A percentile compares a stretch with the other conserved stretches of the same genome.
Conservation (phyloP, 2,329 filamentous ascomycete species). For the Epichloe amarillans region DNA sequence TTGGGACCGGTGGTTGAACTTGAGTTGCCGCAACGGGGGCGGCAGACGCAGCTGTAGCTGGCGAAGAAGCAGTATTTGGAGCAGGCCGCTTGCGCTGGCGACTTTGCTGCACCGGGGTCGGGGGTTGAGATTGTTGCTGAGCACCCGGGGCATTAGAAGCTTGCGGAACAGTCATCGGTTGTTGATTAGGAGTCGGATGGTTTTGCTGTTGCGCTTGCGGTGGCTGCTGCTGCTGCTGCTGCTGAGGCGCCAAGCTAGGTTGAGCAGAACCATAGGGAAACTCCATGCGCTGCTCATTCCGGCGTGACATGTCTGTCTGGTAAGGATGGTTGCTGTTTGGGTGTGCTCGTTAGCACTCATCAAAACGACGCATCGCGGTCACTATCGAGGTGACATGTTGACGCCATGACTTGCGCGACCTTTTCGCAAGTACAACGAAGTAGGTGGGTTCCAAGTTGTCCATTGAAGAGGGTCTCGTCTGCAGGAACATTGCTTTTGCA, state of each 20-base stretch:
- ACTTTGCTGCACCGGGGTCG: conserved; percentile 23
- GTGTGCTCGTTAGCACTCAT: conserved; percentile 15
- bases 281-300: conserved; percentile 27
- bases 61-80: conserved; percentile 25
- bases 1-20: conserved; percentile 17
- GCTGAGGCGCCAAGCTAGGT: conserved; percentile 24
- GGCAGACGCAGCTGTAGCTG: conserved; percentile 20
- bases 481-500: neutral
- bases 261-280: conserved; percentile 28
- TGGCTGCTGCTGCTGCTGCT: conserved; percentile 25
- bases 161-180: conserved; percentile 32
- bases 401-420: too few relatives aligned
- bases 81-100: conserved; percentile 30
- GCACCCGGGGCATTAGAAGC: conserved; percentile 16
- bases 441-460: neutral
- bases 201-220: conserved; percentile 16
- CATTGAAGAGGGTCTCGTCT: neutral
- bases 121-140: conserved; percentile 25
- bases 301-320: conserved; percentile 36
- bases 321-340: conserved; percentile 32
- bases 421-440: neutral
- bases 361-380: neutral
- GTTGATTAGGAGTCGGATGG: conserved; percentile 26
- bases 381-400: neutral
- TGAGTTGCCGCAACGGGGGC: conserved; percentile 20